A percentile compares a stretch with the other conserved stretches of the same genome.
Conservation (phyloP, 2,329 filamentous ascomycete genomes). For the Arthrinium puccinioides region DNA sequence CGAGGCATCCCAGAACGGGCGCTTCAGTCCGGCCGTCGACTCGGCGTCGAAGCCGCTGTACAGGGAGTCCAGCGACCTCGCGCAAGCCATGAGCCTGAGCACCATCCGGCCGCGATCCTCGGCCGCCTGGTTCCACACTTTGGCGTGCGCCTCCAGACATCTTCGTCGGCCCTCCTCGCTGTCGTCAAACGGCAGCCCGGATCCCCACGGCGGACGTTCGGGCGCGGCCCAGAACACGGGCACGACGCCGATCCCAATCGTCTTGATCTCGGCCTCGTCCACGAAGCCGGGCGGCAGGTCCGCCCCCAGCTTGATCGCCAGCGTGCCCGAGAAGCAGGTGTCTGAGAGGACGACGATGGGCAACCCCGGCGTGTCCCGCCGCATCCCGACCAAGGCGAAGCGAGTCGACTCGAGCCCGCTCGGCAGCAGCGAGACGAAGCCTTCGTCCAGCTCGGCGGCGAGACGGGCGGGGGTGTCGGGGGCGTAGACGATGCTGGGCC, state of each 20-base stretch:
- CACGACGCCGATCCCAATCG: not conserved
- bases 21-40: not conserved
- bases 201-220: conserved; percentile 4
- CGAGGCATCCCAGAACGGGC: conserved; percentile 2
- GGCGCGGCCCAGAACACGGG: conserved; percentile 2
- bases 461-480: not conserved
- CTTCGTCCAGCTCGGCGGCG: conserved; percentile 1
- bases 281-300: not conserved
- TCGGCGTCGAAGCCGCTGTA: not conserved
- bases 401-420: conserved; percentile 5
- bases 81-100: conserved; percentile 4
- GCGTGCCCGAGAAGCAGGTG: not conserved
- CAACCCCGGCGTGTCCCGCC: not conserved
- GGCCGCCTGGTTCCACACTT: conserved; percentile 1
- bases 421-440: conserved; percentile 3
- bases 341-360: not conserved
- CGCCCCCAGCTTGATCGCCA: not conserved
- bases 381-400: not conserved
- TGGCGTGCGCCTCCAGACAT: not conserved
- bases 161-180: not conserved
- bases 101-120: conserved; percentile 3
- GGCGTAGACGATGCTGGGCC: not conserved
- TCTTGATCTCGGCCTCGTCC: not conserved
- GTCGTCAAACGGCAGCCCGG: conserved; percentile 3
- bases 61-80: conserved; percentile 1